Percentiles rank a stretch among this genome's conserved stretches.
Evolutionary conservation across 805 yeast species (phyloP).

Genomic region (Candida nanaspora): DNA sequence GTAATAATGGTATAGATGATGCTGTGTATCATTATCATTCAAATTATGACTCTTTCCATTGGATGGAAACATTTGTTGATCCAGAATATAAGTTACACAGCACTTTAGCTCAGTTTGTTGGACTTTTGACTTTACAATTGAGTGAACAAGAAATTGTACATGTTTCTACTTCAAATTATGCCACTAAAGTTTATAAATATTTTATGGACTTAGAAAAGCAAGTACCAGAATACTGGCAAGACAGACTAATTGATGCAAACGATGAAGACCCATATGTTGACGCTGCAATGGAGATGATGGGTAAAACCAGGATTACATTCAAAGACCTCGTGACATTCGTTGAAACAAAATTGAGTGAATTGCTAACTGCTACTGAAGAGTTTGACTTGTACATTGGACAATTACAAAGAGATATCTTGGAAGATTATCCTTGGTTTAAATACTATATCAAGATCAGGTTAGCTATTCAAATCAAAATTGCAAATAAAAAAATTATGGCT

Average conservation of each 20-base stretch:
- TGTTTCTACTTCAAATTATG: constrained; percentile 40
- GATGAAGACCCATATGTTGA: constrained; percentile 1
- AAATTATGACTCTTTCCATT: constrained; percentile 47
- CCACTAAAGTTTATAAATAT: constrained; percentile 31
- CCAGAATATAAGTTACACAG: constrained; percentile 47
- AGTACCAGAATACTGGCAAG: constrained; percentile 26
- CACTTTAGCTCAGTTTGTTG: constrained; percentile 51
- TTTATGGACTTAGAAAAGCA: constrained; percentile 21
- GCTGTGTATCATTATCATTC: constrained; percentile 55
- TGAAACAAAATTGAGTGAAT: constrained; percentile 4
- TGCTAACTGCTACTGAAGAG: constrained; percentile 22
- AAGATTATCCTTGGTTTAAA: constrained; percentile 78
- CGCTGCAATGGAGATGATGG: background rate
- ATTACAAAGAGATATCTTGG: constrained; percentile 42
- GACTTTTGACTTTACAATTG: constrained; percentile 45
- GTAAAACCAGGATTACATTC: constrained; percentile 1
- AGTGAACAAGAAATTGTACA: constrained; percentile 52
- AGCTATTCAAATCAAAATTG: constrained; percentile 47
- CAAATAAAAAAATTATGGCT: constrained; percentile 45
- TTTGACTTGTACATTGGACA: constrained; percentile 43
- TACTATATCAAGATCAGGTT: constrained; percentile 50
- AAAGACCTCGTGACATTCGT: constrained; percentile 4
- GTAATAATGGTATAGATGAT: constrained; percentile 28
- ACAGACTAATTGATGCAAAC: constrained; percentile 6
- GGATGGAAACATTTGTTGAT: constrained; percentile 49